These are phyloP conservation scores for Sonneratia caseolaris DNA, from an alignment of 345 rosid genomes.

Conservation along the genomic window DNA sequence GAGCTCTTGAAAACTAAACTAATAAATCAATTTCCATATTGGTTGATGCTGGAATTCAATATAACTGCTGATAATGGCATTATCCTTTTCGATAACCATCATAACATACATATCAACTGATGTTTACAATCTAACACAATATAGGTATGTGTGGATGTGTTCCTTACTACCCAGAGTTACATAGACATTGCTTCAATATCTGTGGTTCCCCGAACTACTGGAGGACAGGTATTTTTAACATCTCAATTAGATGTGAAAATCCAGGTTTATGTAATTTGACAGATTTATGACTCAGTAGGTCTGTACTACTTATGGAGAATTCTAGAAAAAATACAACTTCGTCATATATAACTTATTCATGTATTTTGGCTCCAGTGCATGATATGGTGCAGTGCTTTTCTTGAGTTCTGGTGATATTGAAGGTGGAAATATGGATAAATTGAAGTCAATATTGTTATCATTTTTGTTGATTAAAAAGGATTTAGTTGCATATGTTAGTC, in stretches of 20 bases:
- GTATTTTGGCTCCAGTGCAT: not conserved
- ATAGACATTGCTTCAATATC: slow-evolving; percentile 87
- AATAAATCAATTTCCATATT: slow-evolving; percentile 2
- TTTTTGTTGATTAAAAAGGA: not conserved
- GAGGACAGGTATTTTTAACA: slow-evolving; percentile 66
- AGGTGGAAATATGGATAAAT: not conserved
- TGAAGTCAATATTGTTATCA: not conserved
- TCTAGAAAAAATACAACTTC: no score
- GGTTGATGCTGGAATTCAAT: not conserved
- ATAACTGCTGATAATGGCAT: not conserved
- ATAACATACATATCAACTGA: not conserved
- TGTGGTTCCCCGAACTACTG: slow-evolving; percentile 84
- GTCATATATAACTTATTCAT: not conserved
- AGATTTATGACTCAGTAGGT: not conserved
- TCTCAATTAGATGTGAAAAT: not conserved
- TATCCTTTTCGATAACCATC: not conserved
- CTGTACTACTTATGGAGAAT: no score
- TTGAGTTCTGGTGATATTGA: not conserved
- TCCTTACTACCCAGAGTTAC: slow-evolving; percentile 77
- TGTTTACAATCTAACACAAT: slow-evolving; percentile 5
- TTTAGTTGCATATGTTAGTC: not conserved
- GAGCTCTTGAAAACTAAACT: slow-evolving; percentile 2
- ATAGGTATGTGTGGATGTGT: slow-evolving; percentile 96
- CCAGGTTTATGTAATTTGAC: not conserved
- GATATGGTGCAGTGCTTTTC: not conserved